Base-by-base conservation (phyloP, 2,329 filamentous ascomycete genomes). In the Pyrenophora seminiperda region DNA sequence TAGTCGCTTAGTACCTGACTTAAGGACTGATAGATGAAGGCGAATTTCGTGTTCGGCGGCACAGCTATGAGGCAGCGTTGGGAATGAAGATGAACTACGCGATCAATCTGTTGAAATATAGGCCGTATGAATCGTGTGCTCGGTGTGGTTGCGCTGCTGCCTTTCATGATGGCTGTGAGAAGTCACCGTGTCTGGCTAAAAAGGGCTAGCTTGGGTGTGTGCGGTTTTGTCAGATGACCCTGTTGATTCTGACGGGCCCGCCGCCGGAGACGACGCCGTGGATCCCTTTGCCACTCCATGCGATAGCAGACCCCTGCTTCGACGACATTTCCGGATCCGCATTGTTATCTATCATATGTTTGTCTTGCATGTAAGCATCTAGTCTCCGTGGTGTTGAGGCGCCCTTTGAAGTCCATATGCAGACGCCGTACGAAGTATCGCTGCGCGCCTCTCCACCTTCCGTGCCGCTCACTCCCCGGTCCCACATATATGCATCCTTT, bases 1-100 rank as follows among this genome's bases (percentile, higher is more conserved):
- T 39, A 44, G 49, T 36, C 31, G 42, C 46, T 47, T 47, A 62
- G 51, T 54, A 54, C 48, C 50, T 61, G 50, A 62, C 59, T 33
- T 62, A 58, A 19, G 57, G 59, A 31, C 55, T 50, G 33, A 55
- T 50, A 56, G 59, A 58, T 58, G 49, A 62, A 60, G 63, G 59
- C 40, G 58, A 47, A 48, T 54, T 55, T 50, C 53, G 56, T 41
- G 50, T 47, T 57, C 54, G 46, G 11, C 55, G 60, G 51, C 54
- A 33, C 42, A 51, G 46, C 36, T 49, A 50, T 34, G 43, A 30
- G 29, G 20, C 41, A 18, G 50, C 52, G 41, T 38, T 42, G 39
- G 41, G 47, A 43, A 51, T 54, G 46, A 59, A 58, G 7, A 27
- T 1, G 10, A 2, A 27, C 6, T 27, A 27, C 13, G 24, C 24